Evolutionary conservation across 176 grass and related monocot species (phyloP).

Genomic region (Luzula sylvatica): DNA sequence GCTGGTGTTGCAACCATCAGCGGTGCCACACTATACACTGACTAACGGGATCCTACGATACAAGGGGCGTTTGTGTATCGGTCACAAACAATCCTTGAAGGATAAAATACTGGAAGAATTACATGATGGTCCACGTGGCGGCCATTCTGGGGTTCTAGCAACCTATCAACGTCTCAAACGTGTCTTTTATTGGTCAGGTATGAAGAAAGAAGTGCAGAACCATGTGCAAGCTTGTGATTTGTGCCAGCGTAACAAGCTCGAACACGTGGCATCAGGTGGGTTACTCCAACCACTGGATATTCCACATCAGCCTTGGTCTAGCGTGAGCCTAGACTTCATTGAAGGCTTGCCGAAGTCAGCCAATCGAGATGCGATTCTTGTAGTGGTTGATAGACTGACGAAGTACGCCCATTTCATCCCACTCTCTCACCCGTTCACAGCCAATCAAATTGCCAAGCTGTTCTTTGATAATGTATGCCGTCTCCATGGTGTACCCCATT

Average conservation of each 20-base stretch:
- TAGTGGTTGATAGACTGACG: not conserved
- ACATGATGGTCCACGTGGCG: not conserved
- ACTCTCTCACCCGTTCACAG: too few relatives aligned
- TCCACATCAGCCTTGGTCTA: not conserved
- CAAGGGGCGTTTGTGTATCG: not conserved
- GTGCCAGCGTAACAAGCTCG: not conserved
- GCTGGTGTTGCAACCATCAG: too few relatives aligned
- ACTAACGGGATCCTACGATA: not conserved
- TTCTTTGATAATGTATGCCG: too few relatives aligned
- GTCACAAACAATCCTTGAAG: too few relatives aligned
- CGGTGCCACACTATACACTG: too few relatives aligned
- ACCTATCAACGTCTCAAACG: not conserved
- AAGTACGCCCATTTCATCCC: slow-evolving; percentile 4
- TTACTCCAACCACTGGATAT: not conserved
- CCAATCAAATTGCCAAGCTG: too few relatives aligned
- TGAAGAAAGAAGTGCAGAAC: not conserved
- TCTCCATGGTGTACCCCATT: too few relatives aligned
- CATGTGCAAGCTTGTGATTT: not conserved
- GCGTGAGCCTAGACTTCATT: not conserved
- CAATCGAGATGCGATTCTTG: not conserved
- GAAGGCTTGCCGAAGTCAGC: not conserved
- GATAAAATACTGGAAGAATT: too few relatives aligned
- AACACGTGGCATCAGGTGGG: not conserved
- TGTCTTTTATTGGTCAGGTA: not conserved
- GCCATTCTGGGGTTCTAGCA: not conserved